Conservation (phyloP, 768 basidiomycete species). For the Rhizopogon sp. region DNA sequence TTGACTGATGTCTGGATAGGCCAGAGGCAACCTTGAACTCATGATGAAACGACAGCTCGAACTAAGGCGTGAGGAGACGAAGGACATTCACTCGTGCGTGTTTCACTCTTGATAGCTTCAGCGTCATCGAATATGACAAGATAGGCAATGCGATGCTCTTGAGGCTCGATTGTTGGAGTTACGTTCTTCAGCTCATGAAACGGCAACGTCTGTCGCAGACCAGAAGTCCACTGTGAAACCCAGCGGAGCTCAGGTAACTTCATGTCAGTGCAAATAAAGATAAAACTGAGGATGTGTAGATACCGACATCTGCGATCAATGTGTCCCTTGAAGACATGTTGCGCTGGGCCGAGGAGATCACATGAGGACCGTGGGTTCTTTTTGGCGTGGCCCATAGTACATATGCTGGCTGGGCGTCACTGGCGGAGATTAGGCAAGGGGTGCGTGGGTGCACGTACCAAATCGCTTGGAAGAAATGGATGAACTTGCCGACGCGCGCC, state of each 20-base stretch:
- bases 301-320: not conserved
- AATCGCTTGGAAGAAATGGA: not conserved
- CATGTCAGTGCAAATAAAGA: not conserved
- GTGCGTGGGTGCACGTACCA: not conserved
- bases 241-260: not conserved
- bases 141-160: constrained; percentile 68
- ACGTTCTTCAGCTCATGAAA: constrained; percentile 25
- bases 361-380: constrained; percentile 7
- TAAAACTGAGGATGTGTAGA: not conserved
- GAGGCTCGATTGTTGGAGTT: constrained; percentile 59
- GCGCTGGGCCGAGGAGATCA: constrained; percentile 53
- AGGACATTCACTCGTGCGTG: constrained; percentile 60
- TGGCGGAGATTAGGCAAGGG: too few species aligned
- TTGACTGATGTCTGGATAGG: constrained; percentile 35
- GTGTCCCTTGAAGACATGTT: constrained; percentile 37
- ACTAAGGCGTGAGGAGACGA: constrained; percentile 68
- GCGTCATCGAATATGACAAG: not conserved
- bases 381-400: not conserved
- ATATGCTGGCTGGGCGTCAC: not conserved
- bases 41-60: constrained; percentile 82
- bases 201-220: not conserved
- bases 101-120: not conserved
- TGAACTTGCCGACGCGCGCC: not conserved
- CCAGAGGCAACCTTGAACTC: constrained; percentile 72
- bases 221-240: not conserved